Base-by-base conservation (phyloP, 805 yeast species). In the Dipodascus albidus region DNA sequence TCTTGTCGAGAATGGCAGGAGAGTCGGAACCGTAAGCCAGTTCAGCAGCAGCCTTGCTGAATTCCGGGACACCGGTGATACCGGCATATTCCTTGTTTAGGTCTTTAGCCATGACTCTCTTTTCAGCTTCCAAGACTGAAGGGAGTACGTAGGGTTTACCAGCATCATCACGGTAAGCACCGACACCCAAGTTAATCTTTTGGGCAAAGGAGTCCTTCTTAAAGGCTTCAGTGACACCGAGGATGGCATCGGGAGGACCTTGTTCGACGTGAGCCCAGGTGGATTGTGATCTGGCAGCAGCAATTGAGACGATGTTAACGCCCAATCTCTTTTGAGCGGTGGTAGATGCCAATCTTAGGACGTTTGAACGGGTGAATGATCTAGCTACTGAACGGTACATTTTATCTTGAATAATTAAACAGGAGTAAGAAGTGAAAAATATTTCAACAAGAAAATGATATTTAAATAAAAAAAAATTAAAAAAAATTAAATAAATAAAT, bases 131-230 rank as follows among this genome's bases (percentile, higher is more conserved):
- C 62, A 75, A 74, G 56, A 87, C 87, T 27, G 86, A 74, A 17
- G 95, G 90, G 60, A 90, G 76, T 54, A 91, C 84, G 79, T 87
- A 88, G 49, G 98, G 97, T 67, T 82, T 80, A 49, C 98, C 98
- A 8, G 70, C 61, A 66, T 84, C 81, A 68, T 89, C 96, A 67
- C 98, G 79, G 74, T 91, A 91, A n/a, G 98, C 91, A 52, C 98
- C 95, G 20, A 85, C 89, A 56, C 93, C 91, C 60, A 85, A 73
- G 60, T 77, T 76, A 60, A 77, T 69, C 65, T 80, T 71, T 50
- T 64, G 61, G 27, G 70, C 73, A 51, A 71, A 62, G 21, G 73
- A 42, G 68, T 90, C 97, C 55, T 74, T 74, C 65, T 77, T 78
- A 76, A 74, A 91, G 35, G 84, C 80, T 63, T 83, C 89, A 48